phyloP scores from a whole-genome alignment of 116 monocot species.

The Posidonia oceanica region DNA sequence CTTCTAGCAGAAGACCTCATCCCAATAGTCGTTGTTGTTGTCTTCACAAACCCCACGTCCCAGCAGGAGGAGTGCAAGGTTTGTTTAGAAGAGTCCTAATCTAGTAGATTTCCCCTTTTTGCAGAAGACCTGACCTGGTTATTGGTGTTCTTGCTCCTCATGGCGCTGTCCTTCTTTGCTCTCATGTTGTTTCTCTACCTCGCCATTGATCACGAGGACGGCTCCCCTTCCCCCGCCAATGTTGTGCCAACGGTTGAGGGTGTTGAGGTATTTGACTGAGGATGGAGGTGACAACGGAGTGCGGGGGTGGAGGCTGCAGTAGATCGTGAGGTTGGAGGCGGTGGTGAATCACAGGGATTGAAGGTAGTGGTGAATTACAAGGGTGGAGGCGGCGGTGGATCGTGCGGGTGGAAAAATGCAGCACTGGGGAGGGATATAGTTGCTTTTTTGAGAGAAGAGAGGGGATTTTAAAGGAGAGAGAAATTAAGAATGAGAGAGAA shows the following conservation, averaged over 20 bases:
- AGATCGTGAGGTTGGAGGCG: too few relatives aligned
- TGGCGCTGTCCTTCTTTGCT: constrained; percentile 42
- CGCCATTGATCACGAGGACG: constrained; percentile 27
- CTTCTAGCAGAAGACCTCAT: constrained; percentile 34
- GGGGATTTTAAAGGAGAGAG: too few relatives aligned
- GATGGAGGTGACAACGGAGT: too few relatives aligned
- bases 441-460: too few relatives aligned
- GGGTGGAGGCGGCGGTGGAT: too few relatives aligned
- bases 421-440: too few relatives aligned
- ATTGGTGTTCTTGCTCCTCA: constrained; percentile 31
- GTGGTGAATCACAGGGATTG: too few relatives aligned
- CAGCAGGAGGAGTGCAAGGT: neutral
- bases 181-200: constrained; percentile 39
- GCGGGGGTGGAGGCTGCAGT: too few relatives aligned
- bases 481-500: too few relatives aligned
- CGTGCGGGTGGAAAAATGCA: too few relatives aligned
- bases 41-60: neutral
- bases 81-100: neutral
- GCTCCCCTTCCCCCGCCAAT: constrained; percentile 18
- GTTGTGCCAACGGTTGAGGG: constrained; percentile 29
- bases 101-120: constrained; percentile 27
- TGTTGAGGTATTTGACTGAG: constrained; percentile 30
- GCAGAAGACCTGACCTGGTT: constrained; percentile 33
- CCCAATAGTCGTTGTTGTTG: too few relatives aligned
- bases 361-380: too few relatives aligned